Percentiles rank a stretch among this genome's conserved stretches.
Evolutionary conservation across 441 rosid genomes (phyloP).

Genomic region (Erodium texanum): DNA sequence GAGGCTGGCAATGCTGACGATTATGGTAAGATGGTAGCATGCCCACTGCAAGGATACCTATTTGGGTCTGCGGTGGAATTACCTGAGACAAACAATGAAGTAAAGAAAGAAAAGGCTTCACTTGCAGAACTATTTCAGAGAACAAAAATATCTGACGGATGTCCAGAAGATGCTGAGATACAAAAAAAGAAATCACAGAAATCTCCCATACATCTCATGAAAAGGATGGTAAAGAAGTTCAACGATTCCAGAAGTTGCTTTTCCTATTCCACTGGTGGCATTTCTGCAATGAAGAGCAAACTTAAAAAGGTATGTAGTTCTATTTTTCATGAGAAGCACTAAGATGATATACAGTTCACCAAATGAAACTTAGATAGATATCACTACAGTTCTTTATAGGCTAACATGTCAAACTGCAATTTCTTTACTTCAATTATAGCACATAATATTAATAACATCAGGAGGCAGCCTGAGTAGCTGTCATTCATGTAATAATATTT

Average conservation of each 20-base stretch:
- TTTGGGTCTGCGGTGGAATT: constrained; percentile 55
- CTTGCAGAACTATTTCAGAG: constrained; percentile 9
- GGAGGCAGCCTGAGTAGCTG: neutral
- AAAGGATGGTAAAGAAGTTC: constrained; percentile 4
- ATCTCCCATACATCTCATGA: constrained; percentile 1
- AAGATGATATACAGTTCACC: neutral
- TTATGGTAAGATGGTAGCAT: constrained; percentile 28
- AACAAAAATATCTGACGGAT: constrained; percentile 1
- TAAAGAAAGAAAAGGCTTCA: constrained; percentile 40
- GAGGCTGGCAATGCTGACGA: constrained; percentile 38
- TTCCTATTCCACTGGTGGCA: constrained; percentile 3
- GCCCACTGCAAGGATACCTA: constrained; percentile 82
- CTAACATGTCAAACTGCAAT: neutral
- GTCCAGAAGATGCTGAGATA: neutral
- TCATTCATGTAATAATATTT: neutral
- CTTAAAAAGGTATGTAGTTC: constrained; percentile 5
- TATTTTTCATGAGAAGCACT: neutral
- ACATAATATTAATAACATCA: neutral
- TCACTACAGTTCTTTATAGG: too few relatives aligned
- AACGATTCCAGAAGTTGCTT: neutral
- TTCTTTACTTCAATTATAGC: neutral
- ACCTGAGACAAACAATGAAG: constrained; percentile 41
- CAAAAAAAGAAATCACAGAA: neutral
- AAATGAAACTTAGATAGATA: neutral
- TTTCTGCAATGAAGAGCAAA: neutral